Evolutionary conservation across 225 moss, liverwort and hornwort genomes (phyloP), one percentile per base, ranked within the genome.

Genomic region (Polytrichum commune): DNA sequence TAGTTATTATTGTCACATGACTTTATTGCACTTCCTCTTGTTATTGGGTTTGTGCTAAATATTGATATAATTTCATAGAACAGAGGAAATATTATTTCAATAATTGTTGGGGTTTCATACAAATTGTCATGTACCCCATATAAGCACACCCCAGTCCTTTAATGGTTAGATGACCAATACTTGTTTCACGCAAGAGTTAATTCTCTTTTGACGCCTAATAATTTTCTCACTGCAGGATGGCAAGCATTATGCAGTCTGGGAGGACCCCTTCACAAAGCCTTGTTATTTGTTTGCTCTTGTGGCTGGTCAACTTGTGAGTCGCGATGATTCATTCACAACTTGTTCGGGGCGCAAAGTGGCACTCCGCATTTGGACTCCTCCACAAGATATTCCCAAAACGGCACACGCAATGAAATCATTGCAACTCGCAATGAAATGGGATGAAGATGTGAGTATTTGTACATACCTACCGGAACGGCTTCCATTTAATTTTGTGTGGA

Each of bases 271-370:
- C 76, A 81, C 75, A 57, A 97, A 97, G 79, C 96, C 96, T 58
- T 92, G 92, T 72, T 97, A 97, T 68, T 78, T 97, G 69, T 97
- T 97, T 77, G 96, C 94, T 54, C 78, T 97, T 53, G 96, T 97
- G 33, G 96, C 94, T 29, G 96, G 94, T 61, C 89, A 94, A 83
- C 92, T 97, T 60, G 90, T 91, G 61, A 88, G 92, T 55, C 92
- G 90, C 9, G 87, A 94, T 75, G 93, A 92, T 70, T 74, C 81
- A 24, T 97, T 97, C 79, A 94, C 82, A 30, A 97, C 96, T 9
- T 67, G 77, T 65, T 91, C 94, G 64, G 94, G 96, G 60, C 89
- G 92, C 38, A 78, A 94, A 62, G 96, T 97, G 60, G 65, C 65
- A 20, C 91, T 97, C 54, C 89, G 90, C 23, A 94, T 97, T 35